phyloP scores from a whole-genome alignment of 352 stramenopile genomes.

The Pythium aquatile region DNA sequence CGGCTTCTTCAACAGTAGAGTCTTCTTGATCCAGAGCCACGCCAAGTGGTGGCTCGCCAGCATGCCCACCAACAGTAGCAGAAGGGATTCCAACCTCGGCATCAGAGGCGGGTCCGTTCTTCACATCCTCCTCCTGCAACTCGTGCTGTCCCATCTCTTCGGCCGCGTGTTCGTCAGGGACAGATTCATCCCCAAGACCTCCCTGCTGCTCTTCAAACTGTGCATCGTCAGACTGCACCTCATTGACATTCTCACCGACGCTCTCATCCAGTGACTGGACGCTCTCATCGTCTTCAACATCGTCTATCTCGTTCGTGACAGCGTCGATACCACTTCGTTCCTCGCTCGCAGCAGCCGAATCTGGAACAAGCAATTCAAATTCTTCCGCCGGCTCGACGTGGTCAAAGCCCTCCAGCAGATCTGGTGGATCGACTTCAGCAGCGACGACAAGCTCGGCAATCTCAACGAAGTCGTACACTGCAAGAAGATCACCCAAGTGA shows the following conservation, averaged over 20 bases:
- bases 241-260: not conserved
- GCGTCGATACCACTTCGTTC: not conserved
- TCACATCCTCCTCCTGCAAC: not conserved
- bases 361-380: constrained; percentile 2
- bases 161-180: not conserved
- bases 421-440: not conserved
- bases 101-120: not conserved
- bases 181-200: not conserved
- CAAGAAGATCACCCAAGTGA: not conserved
- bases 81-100: no score
- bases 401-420: constrained; percentile 16
- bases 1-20: not conserved
- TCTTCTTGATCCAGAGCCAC: not conserved
- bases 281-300: not conserved
- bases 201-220: not conserved
- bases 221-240: not conserved
- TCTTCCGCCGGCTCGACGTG: constrained; percentile 14
- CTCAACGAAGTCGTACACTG: constrained; percentile 3
- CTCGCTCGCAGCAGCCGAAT: not conserved
- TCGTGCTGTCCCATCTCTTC: not conserved
- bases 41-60: not conserved
- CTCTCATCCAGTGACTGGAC: not conserved
- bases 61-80: no score
- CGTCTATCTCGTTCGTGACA: not conserved
- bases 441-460: not conserved